These are phyloP conservation scores for Populus trichocarpa DNA, from an alignment of 441 rosid species.

Conservation along the genomic window DNA sequence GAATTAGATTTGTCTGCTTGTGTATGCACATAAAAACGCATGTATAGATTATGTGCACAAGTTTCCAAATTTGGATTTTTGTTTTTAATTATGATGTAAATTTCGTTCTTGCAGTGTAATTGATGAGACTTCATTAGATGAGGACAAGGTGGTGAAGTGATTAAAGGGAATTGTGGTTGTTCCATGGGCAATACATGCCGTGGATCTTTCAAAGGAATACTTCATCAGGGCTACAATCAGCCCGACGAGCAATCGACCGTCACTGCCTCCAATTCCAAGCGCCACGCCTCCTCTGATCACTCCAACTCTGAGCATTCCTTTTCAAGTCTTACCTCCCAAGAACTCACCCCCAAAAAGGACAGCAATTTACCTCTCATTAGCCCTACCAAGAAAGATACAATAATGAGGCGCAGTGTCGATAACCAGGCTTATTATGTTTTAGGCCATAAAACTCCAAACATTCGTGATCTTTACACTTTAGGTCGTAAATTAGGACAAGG, in stretches of 20 bases:
- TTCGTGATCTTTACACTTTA: slow-evolving; percentile 73
- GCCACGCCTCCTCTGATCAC: slow-evolving; percentile 36
- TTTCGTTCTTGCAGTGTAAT: slow-evolving; percentile 24
- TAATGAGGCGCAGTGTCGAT: slow-evolving; percentile 73
- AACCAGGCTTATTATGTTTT: slow-evolving; percentile 72
- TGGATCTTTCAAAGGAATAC: slow-evolving; percentile 57
- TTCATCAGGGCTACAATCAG: slow-evolving; percentile 62
- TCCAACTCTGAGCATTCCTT: slow-evolving; percentile 48
- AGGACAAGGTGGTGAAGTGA: slow-evolving; percentile 35
- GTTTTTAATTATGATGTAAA: slow-evolving; percentile 5
- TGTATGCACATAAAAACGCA: neutral
- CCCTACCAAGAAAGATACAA: slow-evolving; percentile 41
- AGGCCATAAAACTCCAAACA: slow-evolving; percentile 82
- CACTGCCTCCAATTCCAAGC: slow-evolving; percentile 32
- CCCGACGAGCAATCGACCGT: slow-evolving; percentile 55
- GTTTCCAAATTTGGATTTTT: slow-evolving; percentile 25
- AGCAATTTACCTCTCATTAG: slow-evolving; percentile 30
- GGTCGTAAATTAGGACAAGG: slow-evolving; percentile 93
- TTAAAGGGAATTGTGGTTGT: slow-evolving; percentile 34
- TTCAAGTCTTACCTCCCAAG: slow-evolving; percentile 33
- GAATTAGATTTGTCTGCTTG: slow-evolving; percentile 9
- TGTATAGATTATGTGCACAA: neutral
- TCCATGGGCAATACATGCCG: slow-evolving; percentile 92
- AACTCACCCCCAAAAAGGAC: slow-evolving; percentile 31
- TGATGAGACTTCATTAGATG: slow-evolving; percentile 47